A percentile compares a stretch with the other conserved stretches of the same genome.
Evolutionary conservation across 192 early-diverging fungal species (phyloP).

Genomic region (Allomyces macrogynus): DNA sequence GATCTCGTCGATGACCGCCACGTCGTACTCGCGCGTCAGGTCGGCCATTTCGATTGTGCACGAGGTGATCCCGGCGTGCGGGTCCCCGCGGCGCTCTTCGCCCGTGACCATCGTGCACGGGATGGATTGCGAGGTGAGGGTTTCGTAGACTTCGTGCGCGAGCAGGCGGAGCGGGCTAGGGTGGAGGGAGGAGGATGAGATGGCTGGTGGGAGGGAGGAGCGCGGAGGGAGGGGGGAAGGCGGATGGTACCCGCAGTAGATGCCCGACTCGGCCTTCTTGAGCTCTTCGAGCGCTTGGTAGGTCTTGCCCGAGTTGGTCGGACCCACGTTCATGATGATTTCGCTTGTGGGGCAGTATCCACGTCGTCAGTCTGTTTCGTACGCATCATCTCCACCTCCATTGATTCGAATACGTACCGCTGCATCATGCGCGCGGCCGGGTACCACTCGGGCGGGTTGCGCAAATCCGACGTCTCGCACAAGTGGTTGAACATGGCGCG

Average conservation of each 20-base stretch:
- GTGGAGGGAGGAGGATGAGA: background rate
- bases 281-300: slow-evolving; percentile 64
- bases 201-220: no score
- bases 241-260: slow-evolving; percentile 46
- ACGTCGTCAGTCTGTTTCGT: background rate
- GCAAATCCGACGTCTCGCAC: slow-evolving; percentile 46
- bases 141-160: slow-evolving; percentile 77
- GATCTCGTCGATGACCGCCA: slow-evolving; percentile 92
- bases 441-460: slow-evolving; percentile 64
- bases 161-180: slow-evolving; percentile 56
- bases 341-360: slow-evolving; percentile 19
- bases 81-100: slow-evolving; percentile 48
- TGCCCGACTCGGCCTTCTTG: slow-evolving; percentile 30
- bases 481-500: slow-evolving; percentile 22
- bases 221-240: background rate
- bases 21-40: slow-evolving; percentile 28
- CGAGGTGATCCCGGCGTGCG: slow-evolving; percentile 27
- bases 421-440: slow-evolving; percentile 48
- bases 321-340: slow-evolving; percentile 84
- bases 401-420: slow-evolving; percentile 20
- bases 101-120: slow-evolving; percentile 75
- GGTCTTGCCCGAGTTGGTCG: slow-evolving; percentile 95
- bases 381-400: background rate
- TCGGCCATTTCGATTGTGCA: slow-evolving; percentile 87
- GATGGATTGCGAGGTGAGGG: slow-evolving; percentile 54